A percentile compares a stretch with the other conserved stretches of the same genome.
Conservation (phyloP, 495 filamentous ascomycete genomes). For the Penicillium dipodomyicola region DNA sequence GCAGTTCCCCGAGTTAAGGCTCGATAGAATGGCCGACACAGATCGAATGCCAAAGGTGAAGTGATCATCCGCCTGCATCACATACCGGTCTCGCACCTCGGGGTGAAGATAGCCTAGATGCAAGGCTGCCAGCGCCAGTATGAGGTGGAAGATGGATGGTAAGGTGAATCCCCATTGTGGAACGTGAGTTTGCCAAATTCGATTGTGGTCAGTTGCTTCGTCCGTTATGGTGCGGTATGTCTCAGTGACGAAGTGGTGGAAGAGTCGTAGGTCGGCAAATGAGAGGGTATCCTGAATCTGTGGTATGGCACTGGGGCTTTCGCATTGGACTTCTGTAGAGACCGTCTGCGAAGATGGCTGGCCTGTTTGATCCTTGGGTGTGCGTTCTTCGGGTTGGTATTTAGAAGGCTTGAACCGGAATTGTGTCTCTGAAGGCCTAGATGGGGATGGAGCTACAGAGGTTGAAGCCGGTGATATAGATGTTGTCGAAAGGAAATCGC, state of each 20-base stretch:
- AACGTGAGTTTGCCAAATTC: slow-evolving; percentile 41
- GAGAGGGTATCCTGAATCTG: slow-evolving; percentile 23
- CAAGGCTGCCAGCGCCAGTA: slow-evolving; percentile 44
- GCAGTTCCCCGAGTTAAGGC: slow-evolving; percentile 40
- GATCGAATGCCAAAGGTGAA: slow-evolving; percentile 46
- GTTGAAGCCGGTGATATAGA: slow-evolving; percentile 9
- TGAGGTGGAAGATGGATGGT: slow-evolving; percentile 46
- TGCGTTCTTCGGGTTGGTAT: slow-evolving; percentile 15
- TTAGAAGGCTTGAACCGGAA: slow-evolving; percentile 17
- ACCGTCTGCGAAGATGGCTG: slow-evolving; percentile 9
- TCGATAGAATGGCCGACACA: slow-evolving; percentile 37
- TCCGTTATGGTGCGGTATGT: slow-evolving; percentile 35
- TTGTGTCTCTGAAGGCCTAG: neutral
- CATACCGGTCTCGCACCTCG: slow-evolving; percentile 24
- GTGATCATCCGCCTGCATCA: slow-evolving; percentile 43
- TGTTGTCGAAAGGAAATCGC: slow-evolving; percentile 20
- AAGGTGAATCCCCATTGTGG: slow-evolving; percentile 42
- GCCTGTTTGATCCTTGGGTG: slow-evolving; percentile 8
- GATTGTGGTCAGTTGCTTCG: slow-evolving; percentile 17
- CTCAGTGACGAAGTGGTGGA: slow-evolving; percentile 38
- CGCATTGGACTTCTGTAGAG: neutral
- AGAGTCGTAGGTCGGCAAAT: slow-evolving; percentile 35
- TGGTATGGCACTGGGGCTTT: slow-evolving; percentile 1
- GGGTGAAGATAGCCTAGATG: slow-evolving; percentile 43
- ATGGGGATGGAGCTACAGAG: slow-evolving; percentile 1